Base-by-base conservation (phyloP, 192 early-diverging fungal species). In the Funneliformis geosporum region DNA sequence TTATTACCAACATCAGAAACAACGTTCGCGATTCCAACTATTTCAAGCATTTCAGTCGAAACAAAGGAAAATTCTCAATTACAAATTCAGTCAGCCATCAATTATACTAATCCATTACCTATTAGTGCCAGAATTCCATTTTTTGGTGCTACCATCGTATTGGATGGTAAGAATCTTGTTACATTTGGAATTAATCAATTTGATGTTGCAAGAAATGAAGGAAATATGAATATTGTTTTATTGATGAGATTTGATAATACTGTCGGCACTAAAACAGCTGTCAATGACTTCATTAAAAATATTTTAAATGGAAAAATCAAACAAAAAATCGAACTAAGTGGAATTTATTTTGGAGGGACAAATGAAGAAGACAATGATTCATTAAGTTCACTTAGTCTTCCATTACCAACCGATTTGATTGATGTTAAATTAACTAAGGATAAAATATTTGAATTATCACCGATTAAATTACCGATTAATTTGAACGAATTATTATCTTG, bases 401-500 rank as follows among this genome's bases (percentile, higher is more conserved):
- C n/a, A 27, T 12, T 64, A 64, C 62, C 62, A 64, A 64, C 11
- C 11, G 62, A 64, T 27, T 27, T 64, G 12, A 4, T 64, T 12
- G 27, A 64, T 14, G 18, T 64, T 27, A 28, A 64, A 9, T 12
- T 23, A 9, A 28, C 11, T 5, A 64, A 27, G n/a, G 25, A 64
- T 28, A 64, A 64, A 64, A 9, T 64, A 64, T 27, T 64, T 12
- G 62, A 64, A 64, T 5, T 64, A 64, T 64, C 62, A 64, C 62
- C 62, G 25, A 27, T 64, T 18, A 64, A 64, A n/a, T 64, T 64
- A 64, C 62, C 62, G 25, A n/a, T 64, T 64, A 28, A 23, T 64
- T 27, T 64, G 25, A 23, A 64, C 25, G 25, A 64, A 64, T 64
- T 64, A 14, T 27, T 64, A 28, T 55, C 50, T 21, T 23, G 4